A percentile compares a stretch with the other conserved stretches of the same genome.
Conservation (phyloP, 805 yeast genomes). For the Schizosaccharomyces japonicus region DNA sequence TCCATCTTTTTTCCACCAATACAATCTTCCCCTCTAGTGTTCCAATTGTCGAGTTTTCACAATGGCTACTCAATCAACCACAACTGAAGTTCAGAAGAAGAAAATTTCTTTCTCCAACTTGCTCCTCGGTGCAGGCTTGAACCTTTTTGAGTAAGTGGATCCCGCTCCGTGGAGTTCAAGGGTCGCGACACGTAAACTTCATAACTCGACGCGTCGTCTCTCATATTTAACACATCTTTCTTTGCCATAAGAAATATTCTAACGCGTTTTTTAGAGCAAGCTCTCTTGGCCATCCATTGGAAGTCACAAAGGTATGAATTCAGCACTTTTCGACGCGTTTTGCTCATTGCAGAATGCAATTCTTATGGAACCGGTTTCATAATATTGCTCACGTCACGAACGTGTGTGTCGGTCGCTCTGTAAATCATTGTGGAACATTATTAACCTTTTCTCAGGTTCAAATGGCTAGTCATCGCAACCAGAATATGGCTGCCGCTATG, state of each 20-base stretch:
- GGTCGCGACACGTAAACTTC: too few relatives aligned
- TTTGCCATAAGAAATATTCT: background rate
- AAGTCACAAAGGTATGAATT: conserved; percentile 36
- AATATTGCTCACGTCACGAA: too few relatives aligned
- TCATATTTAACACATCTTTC: background rate
- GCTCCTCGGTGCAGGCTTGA: conserved; percentile 77
- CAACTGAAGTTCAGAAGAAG: conserved; percentile 31
- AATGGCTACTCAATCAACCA: background rate
- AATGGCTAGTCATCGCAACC: conserved; percentile 83
- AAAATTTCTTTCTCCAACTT: conserved; percentile 75
- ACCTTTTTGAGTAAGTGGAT: conserved; percentile 49
- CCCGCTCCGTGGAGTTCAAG: too few relatives aligned
- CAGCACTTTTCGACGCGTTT: too few relatives aligned
- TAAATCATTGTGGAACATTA: too few relatives aligned
- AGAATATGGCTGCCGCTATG: conserved; percentile 43
- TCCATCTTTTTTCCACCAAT: background rate
- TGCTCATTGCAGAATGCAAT: background rate
- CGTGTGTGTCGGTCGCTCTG: too few relatives aligned
- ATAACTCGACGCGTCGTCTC: background rate
- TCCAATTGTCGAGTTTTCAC: background rate
- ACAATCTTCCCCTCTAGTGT: background rate
- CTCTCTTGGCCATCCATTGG: conserved; percentile 88
- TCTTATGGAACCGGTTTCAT: conserved; percentile 14
- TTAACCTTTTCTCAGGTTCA: too few relatives aligned
- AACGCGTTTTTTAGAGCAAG: conserved; percentile 27